Percentiles rank a stretch among this genome's conserved stretches.
phyloP scores from a whole-genome alignment of 2,329 filamentous ascomycete species.

The Clonostachys byssicola region DNA sequence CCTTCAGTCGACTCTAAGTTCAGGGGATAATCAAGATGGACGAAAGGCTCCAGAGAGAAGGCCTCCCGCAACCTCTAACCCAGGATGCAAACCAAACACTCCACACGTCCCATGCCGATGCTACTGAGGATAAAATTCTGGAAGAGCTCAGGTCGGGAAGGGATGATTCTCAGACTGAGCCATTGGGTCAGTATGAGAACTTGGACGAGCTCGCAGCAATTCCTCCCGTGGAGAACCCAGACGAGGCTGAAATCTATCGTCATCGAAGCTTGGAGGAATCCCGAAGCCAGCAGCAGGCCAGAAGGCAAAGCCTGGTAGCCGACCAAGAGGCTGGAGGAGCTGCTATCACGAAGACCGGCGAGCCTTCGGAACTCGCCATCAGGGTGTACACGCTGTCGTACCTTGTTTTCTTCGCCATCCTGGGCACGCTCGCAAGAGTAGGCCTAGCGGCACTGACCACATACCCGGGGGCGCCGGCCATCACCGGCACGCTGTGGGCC shows the following conservation, averaged over 20 bases:
- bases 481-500: constrained; percentile 77
- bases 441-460: constrained; percentile 75
- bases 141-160: too few relatives aligned
- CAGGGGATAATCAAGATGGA: too few relatives aligned
- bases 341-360: neutral
- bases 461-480: constrained; percentile 73
- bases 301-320: neutral
- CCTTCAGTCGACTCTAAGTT: too few relatives aligned
- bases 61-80: too few relatives aligned
- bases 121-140: too few relatives aligned
- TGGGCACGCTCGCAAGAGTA: constrained; percentile 79
- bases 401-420: constrained; percentile 77
- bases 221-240: constrained; percentile 12
- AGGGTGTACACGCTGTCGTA: constrained; percentile 73
- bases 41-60: too few relatives aligned
- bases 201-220: constrained; percentile 34
- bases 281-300: constrained; percentile 4
- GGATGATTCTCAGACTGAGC: constrained; percentile 5
- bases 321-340: neutral
- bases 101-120: too few relatives aligned
- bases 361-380: constrained; percentile 43
- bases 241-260: constrained; percentile 5
- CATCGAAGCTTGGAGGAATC: constrained; percentile 8
- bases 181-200: constrained; percentile 28
- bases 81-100: too few relatives aligned